Evolutionary conservation across 2,329 filamentous ascomycete genomes (phyloP).

Genomic region (Botrytis paeoniae): DNA sequence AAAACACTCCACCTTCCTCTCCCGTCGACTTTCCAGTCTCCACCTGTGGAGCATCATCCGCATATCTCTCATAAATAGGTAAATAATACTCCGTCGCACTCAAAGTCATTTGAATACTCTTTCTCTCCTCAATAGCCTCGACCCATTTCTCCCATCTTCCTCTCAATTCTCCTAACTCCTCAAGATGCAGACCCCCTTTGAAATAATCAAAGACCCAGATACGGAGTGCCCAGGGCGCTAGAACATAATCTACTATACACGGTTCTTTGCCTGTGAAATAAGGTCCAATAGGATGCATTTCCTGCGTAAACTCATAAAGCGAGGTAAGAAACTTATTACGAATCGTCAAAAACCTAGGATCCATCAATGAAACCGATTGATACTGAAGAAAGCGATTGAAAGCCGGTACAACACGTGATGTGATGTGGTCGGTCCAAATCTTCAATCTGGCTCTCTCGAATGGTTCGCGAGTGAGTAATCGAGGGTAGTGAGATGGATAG

Average conservation of each 20-base stretch:
- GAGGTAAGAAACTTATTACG: constrained; percentile 56
- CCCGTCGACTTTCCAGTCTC: constrained; percentile 61
- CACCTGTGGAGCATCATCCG: constrained; percentile 61
- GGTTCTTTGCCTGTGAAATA: constrained; percentile 66
- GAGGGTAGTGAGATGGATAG: constrained; percentile 46
- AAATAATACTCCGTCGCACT: constrained; percentile 67
- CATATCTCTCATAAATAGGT: constrained; percentile 65
- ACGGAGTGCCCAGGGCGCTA: constrained; percentile 71
- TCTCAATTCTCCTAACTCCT: constrained; percentile 54
- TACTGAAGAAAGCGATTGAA: constrained; percentile 64
- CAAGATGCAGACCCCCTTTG: constrained; percentile 57
- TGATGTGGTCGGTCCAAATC: constrained; percentile 71
- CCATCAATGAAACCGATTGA: constrained; percentile 48
- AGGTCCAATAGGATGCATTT: constrained; percentile 60
- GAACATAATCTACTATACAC: constrained; percentile 65
- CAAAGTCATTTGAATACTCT: constrained; percentile 64
- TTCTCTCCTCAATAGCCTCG: constrained; percentile 54
- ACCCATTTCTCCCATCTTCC: constrained; percentile 63
- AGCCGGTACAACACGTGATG: constrained; percentile 61
- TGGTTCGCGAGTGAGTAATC: constrained; percentile 57
- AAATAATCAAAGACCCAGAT: constrained; percentile 74
- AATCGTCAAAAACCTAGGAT: constrained; percentile 47
- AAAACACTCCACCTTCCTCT: constrained; percentile 61
- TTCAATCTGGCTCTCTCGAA: constrained; percentile 64
- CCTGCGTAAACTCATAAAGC: constrained; percentile 57